phyloP scores from a whole-genome alignment of 768 basidiomycete species.

The Trametes gibbosa region DNA sequence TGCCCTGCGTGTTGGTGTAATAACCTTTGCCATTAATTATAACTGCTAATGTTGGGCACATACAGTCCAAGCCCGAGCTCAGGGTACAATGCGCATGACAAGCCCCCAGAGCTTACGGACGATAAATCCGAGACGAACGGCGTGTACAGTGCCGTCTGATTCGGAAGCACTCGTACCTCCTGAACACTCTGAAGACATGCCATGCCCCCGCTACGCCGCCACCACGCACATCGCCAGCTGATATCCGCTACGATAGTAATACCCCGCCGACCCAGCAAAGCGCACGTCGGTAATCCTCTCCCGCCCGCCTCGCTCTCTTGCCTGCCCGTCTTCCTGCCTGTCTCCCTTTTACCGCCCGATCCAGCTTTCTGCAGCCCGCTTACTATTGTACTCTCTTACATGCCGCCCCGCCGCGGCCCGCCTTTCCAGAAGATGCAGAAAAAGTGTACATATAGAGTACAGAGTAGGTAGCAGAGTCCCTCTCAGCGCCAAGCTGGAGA shows the following conservation, averaged over 20 bases:
- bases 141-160: conserved; percentile 9
- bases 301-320: neutral
- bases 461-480: neutral
- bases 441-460: neutral
- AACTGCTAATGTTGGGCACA: neutral
- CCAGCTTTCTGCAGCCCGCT: neutral
- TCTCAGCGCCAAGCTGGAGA: too few species aligned
- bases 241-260: conserved; percentile 9
- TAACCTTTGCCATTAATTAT: neutral
- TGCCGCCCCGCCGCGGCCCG: neutral
- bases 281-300: conserved; percentile 1
- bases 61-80: conserved; percentile 6
- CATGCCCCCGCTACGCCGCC: neutral
- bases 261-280: neutral
- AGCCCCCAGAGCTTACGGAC: conserved; percentile 6
- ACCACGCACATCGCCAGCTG: neutral
- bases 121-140: neutral
- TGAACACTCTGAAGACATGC: neutral
- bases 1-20: neutral
- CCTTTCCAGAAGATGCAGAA: neutral
- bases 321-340: neutral
- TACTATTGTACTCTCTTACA: neutral
- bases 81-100: conserved; percentile 2
- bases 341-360: too few species aligned
- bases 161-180: too few species aligned